phyloP scores from a whole-genome alignment of 2,329 filamentous ascomycete species.

The Epichloe typhina region DNA sequence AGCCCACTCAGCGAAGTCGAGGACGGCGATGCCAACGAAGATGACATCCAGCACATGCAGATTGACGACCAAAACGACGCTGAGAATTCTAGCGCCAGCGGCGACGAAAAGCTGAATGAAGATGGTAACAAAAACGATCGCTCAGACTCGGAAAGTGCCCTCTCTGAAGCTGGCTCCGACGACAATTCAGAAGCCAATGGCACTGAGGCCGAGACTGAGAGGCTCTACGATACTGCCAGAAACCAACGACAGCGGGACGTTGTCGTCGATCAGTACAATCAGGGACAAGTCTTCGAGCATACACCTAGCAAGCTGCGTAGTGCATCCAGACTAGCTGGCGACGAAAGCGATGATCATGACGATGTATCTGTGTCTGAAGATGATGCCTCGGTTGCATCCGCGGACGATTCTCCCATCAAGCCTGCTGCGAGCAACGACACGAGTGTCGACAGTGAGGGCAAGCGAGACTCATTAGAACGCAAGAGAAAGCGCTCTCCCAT shows the following conservation, averaged over 20 bases:
- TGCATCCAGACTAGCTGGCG: slow-evolving; percentile 10
- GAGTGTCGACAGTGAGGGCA: slow-evolving; percentile 17
- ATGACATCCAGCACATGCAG: slow-evolving; percentile 48
- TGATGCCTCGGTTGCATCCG: slow-evolving; percentile 23
- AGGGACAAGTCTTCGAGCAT: slow-evolving; percentile 43
- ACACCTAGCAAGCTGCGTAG: slow-evolving; percentile 69
- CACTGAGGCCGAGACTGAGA: slow-evolving; percentile 87
- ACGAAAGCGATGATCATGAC: slow-evolving; percentile 24
- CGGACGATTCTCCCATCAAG: slow-evolving; percentile 24
- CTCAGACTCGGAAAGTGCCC: slow-evolving; percentile 37
- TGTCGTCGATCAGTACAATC: slow-evolving; percentile 41
- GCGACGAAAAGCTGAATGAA: slow-evolving; percentile 12
- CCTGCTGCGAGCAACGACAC: slow-evolving; percentile 14
- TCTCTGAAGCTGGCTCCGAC: slow-evolving; percentile 38
- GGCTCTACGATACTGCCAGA: slow-evolving; percentile 77
- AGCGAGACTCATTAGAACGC: slow-evolving; percentile 24
- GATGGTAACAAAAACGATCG: slow-evolving; percentile 16
- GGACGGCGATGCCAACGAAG: slow-evolving; percentile 60
- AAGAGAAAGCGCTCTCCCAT: slow-evolving; percentile 39
- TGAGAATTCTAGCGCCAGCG: slow-evolving; percentile 16
- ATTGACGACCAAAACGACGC: slow-evolving; percentile 24
- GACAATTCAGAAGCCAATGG: slow-evolving; percentile 36
- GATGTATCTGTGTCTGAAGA: slow-evolving; percentile 29
- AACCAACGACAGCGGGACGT: slow-evolving; percentile 50
- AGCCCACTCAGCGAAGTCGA: slow-evolving; percentile 91